These are phyloP conservation scores for Sugiyamaella sp. DNA, from an alignment of 1,139 yeast genomes.

Conservation along the genomic window DNA sequence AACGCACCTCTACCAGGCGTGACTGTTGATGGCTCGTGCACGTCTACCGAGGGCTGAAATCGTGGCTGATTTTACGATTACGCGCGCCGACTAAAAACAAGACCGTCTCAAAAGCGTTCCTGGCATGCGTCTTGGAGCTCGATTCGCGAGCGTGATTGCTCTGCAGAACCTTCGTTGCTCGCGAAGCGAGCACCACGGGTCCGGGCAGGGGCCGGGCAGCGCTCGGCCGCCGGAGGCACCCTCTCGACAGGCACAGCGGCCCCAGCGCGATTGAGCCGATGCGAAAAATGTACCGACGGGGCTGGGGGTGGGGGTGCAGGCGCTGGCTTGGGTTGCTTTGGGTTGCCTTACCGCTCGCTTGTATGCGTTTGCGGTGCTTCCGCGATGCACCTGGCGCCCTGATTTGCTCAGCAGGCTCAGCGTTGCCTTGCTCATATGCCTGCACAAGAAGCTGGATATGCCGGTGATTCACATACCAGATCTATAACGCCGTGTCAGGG, in stretches of 20 bases:
- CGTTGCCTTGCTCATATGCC: not conserved
- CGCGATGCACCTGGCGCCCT: not conserved
- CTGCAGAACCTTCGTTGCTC: too few relatives aligned
- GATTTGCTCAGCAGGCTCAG: not conserved
- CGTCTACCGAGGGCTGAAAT: too few relatives aligned
- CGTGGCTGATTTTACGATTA: too few relatives aligned
- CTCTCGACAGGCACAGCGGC: not conserved
- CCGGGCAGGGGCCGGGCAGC: too few relatives aligned
- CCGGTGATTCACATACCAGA: not conserved
- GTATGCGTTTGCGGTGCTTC: not conserved
- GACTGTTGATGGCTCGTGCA: too few relatives aligned
- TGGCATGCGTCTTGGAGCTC: too few relatives aligned
- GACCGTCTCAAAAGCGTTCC: too few relatives aligned
- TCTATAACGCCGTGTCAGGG: slow-evolving; percentile 12
- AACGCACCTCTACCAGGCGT: slow-evolving; percentile 1
- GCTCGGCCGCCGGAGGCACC: too few relatives aligned
- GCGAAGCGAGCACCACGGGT: too few relatives aligned
- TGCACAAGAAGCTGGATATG: too few relatives aligned
- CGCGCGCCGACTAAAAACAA: too few relatives aligned
- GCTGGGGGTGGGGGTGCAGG: not conserved
- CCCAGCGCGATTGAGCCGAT: not conserved
- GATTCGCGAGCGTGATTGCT: too few relatives aligned
- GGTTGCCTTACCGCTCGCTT: not conserved
- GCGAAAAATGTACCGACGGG: not conserved
- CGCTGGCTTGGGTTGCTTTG: not conserved